Conservation (phyloP, 257 asterid species). For the Rehmannia glutinosa region DNA sequence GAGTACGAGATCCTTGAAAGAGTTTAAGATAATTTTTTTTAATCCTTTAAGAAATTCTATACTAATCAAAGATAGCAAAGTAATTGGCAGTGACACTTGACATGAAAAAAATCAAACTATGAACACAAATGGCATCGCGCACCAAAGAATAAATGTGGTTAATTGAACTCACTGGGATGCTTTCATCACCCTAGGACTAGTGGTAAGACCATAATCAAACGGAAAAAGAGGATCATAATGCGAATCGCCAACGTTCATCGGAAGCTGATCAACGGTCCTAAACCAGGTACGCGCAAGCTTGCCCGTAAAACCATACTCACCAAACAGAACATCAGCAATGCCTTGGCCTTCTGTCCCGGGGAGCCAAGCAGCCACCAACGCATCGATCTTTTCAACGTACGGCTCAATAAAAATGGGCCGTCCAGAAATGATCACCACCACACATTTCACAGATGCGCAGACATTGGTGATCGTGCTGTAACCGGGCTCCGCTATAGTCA, state of each 20-base stretch:
- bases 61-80: too few relatives aligned
- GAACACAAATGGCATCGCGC: too few relatives aligned
- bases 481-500: slow-evolving; percentile 41
- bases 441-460: slow-evolving; percentile 38
- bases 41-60: too few relatives aligned
- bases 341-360: slow-evolving; percentile 68
- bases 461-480: slow-evolving; percentile 35
- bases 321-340: slow-evolving; percentile 49
- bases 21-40: too few relatives aligned
- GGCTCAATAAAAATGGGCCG: slow-evolving; percentile 54
- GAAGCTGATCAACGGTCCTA: slow-evolving; percentile 52
- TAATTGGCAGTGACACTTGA: too few relatives aligned
- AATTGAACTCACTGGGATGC: slow-evolving; percentile 23
- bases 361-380: slow-evolving; percentile 62
- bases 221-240: slow-evolving; percentile 54
- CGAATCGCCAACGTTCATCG: slow-evolving; percentile 55
- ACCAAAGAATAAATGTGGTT: too few relatives aligned
- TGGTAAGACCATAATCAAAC: slow-evolving; percentile 51
- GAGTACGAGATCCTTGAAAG: too few relatives aligned
- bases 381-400: slow-evolving; percentile 41
- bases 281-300: slow-evolving; percentile 58
- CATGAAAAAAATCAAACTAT: too few relatives aligned
- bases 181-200: slow-evolving; percentile 21
- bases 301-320: slow-evolving; percentile 49
- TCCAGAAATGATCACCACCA: slow-evolving; percentile 48